Conservation (phyloP, 2,329 filamentous ascomycete genomes). For the Fusarium poae region DNA sequence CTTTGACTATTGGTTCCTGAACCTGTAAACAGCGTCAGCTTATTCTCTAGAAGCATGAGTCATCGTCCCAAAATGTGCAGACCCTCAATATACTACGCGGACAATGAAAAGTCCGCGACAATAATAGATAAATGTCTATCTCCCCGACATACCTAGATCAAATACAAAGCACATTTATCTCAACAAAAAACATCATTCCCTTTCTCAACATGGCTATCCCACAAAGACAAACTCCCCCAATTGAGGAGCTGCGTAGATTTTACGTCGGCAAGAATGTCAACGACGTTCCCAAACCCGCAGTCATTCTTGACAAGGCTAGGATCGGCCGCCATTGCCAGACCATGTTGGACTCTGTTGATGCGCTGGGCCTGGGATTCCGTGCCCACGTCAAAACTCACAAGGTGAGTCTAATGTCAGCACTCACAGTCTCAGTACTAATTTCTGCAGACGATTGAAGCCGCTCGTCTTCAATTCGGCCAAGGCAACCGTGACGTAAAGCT, state of each 20-base stretch:
- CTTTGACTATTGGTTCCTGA: too few species aligned
- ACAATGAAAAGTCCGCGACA: background rate
- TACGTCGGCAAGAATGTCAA: constrained; percentile 48
- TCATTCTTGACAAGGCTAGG: constrained; percentile 67
- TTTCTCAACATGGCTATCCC: constrained; percentile 36
- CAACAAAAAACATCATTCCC: fast-evolving
- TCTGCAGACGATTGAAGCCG: constrained; percentile 65
- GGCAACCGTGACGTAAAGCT: constrained; percentile 60
- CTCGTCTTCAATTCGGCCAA: constrained; percentile 66
- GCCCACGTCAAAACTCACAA: constrained; percentile 77
- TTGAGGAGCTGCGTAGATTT: constrained; percentile 37
- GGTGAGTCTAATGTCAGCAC: constrained; percentile 49
- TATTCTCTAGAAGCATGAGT: background rate
- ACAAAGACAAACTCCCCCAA: constrained; percentile 30
- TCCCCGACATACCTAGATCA: too few species aligned
- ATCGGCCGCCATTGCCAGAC: constrained; percentile 67
- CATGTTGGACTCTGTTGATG: constrained; percentile 65
- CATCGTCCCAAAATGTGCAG: background rate
- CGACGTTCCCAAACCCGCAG: constrained; percentile 65
- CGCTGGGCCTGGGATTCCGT: constrained; percentile 67
- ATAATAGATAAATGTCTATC: background rate
- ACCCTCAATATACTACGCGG: background rate
- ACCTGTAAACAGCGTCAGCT: too few species aligned
- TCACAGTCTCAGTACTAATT: background rate
- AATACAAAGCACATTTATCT: fast-evolving